Evolutionary conservation across 257 asterid species (phyloP), one percentile per base, ranked within the genome.

Genomic region (Solanum etuberosum): DNA sequence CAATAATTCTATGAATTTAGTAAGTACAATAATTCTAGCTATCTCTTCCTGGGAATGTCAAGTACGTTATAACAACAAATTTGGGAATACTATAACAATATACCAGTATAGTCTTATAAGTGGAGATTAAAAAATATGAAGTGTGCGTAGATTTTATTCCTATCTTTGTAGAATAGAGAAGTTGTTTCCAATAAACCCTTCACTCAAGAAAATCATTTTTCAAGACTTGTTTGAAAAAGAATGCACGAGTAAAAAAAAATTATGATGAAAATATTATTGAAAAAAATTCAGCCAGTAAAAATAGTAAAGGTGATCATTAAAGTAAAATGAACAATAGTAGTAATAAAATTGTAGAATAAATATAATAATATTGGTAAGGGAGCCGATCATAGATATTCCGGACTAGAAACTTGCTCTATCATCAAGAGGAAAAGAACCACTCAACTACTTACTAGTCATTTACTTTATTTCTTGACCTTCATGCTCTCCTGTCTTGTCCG

Each of bases 131-230:
- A 1, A 61, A 61, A 63, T 2, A 1, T n/a, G 4, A 10, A 0
- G 1, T 2, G 15, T n/a, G 10, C 14, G 0, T 4, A 63, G 0
- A 61, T n/a, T 63, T 63, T 59, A 10, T 10, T 10, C 3, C 1
- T 63, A 9, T n/a, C 0, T 23, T 0, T n/a, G 0, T n/a, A 9
- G 1, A 1, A 4, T 10, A n/a, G 0, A n/a, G 0, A 10, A n/a
- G 0, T 10, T 63, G 0, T 10, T 63, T 61, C 1, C 0, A 27
- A 2, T 61, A 61, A 11, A n/a, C 5, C 0, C 32, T n/a, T 7
- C 6, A 4, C 0, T 59, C 6, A n/a, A 61, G 1, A 61, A 63
- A n/a, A 63, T n/a, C 0, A 23, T 9, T 63, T 63, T 57, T 63
- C 16, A n/a, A 1, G 0, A 63, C 8, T n/a, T 9, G 16, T 63